Percentiles rank a stretch among this genome's conserved stretches.
Evolutionary conservation across 163 green algal species (phyloP).

Genomic region (Smithsoniella earleae): DNA sequence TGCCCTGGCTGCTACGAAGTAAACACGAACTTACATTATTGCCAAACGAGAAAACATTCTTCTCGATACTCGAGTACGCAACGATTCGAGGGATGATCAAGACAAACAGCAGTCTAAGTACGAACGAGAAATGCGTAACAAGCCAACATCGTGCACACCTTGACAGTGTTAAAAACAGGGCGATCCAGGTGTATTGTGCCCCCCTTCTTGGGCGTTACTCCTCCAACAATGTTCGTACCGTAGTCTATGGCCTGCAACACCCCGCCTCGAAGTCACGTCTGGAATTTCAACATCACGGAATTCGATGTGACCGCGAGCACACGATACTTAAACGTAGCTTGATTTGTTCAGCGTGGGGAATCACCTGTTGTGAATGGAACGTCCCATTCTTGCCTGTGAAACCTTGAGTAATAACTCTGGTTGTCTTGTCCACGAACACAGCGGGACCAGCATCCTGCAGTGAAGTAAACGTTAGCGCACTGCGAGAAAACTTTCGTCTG

Average conservation of each 20-base stretch:
- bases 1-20: too few relatives aligned
- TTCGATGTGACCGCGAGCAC: not conserved
- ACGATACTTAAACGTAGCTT: not conserved
- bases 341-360: not conserved
- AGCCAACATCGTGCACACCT: too few relatives aligned
- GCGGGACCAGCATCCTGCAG: slow-evolving; percentile 51
- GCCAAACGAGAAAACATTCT: too few relatives aligned
- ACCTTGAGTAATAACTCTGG: slow-evolving; percentile 93
- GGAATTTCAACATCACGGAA: too few relatives aligned
- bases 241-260: slow-evolving; percentile 82
- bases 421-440: slow-evolving; percentile 95
- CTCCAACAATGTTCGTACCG: slow-evolving; percentile 95
- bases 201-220: slow-evolving; percentile 93
- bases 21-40: too few relatives aligned
- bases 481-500: too few relatives aligned
- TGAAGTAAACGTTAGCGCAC: too few relatives aligned
- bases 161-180: slow-evolving; percentile 86
- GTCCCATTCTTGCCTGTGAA: slow-evolving; percentile 97
- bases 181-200: slow-evolving; percentile 87
- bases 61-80: too few relatives aligned
- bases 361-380: slow-evolving; percentile 92
- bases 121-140: too few relatives aligned
- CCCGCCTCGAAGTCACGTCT: too few relatives aligned
- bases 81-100: too few relatives aligned
- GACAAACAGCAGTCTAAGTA: too few relatives aligned